A percentile compares a stretch with the other conserved stretches of the same genome.
Conservation (phyloP, 2,329 filamentous ascomycete species). For the Exophiala oligosperma region DNA sequence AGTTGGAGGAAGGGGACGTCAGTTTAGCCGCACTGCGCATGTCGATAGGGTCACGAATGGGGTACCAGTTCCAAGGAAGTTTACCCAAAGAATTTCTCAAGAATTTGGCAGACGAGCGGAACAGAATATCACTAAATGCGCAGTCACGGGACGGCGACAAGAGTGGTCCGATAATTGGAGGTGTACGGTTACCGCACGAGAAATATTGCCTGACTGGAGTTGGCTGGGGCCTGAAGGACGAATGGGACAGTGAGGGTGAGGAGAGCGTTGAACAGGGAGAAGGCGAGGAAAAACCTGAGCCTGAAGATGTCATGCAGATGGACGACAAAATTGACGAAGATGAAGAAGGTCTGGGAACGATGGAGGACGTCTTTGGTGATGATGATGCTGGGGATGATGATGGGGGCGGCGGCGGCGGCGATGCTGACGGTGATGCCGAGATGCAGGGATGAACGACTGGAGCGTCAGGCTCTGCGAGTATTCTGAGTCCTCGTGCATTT, state of each 20-base stretch:
- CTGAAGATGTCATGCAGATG: conserved; percentile 27
- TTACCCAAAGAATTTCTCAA: conserved; percentile 63
- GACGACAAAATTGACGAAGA: conserved; percentile 32
- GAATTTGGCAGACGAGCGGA: conserved; percentile 58
- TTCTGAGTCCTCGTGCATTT: background rate
- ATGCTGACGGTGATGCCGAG: conserved; percentile 45
- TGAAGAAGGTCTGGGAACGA: conserved; percentile 30
- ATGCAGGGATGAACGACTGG: conserved; percentile 25
- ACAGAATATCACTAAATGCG: conserved; percentile 56
- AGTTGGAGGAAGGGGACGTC: conserved; percentile 51
- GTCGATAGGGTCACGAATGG: conserved; percentile 59
- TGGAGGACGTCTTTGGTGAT: conserved; percentile 35
- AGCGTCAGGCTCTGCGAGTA: background rate
- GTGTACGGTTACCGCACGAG: conserved; percentile 62
- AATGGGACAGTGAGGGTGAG: conserved; percentile 58
- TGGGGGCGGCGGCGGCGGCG: conserved; percentile 37
- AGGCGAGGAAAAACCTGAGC: conserved; percentile 22
- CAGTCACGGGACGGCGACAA: conserved; percentile 28
- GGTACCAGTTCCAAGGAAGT: conserved; percentile 58
- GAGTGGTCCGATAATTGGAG: conserved; percentile 45
- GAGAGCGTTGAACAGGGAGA: conserved; percentile 37
- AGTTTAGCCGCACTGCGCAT: conserved; percentile 59
- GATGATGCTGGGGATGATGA: conserved; percentile 37
- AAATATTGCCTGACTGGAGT: conserved; percentile 60
- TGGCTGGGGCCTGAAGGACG: conserved; percentile 58